Evolutionary conservation across 148 eudicot species (phyloP), one percentile per base, ranked within the genome.

Genomic region (Rhododendron vialii): DNA sequence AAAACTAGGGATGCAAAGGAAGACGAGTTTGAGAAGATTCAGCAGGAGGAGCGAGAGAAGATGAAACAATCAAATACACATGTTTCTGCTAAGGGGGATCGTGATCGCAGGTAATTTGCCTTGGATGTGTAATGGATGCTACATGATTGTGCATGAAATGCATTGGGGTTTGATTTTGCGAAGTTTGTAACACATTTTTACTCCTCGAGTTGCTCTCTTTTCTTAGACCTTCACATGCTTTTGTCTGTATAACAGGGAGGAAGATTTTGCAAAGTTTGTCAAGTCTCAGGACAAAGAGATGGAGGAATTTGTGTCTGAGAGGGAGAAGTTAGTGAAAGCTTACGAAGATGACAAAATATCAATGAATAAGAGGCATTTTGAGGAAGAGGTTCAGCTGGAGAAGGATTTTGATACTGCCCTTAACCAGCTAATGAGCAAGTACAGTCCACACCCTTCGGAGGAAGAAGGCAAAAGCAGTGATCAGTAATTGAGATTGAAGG

Each of bases 11-110:
- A 78, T 79, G 91, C 74, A 0, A 95, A 91, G 88, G 98, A 95
- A 88, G 92, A 92, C 13, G 41, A 82, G 0, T 96, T 96, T 83
- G 98, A 96, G 86, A 93, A 88, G 86, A 76, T 88, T 36, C 96
- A 94, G 87, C 95, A 92, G 79, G 88, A 89, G 61, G 87, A 92
- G 81, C 89, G 95, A 22, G 90, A 88, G 86, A 91, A 91, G 82
- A 84, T 92, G 13, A 91, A 92, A 38, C 91, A 85, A 12, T 86
- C 87, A 28, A 87, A 78, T 75, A 50, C 85, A 36, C 22, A 63
- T 48, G 69, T 87, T 51, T 89, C 91, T 69, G 81, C 87, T 69
- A 47, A n/a, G 17, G 93, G 86, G 87, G 95, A 90, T 78, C 84
- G 24, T n/a, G 84, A 77, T 53, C 67, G 80, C 87, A 92, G 92